phyloP scores from a whole-genome alignment of 78 protist species.

The Anaeramoeba flamelloides region DNA sequence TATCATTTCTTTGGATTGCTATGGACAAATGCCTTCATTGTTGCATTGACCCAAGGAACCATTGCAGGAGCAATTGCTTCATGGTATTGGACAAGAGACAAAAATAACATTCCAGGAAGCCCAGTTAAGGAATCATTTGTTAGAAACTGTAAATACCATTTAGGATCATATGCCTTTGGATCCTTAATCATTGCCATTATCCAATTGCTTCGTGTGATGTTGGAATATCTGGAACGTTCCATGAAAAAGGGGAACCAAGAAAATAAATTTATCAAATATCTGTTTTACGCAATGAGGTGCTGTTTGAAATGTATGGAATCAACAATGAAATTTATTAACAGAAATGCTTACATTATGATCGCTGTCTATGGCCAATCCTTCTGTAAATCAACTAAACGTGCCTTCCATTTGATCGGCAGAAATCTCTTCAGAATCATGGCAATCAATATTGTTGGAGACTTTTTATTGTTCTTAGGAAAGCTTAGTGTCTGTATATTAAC shows the following conservation, averaged over 20 bases:
- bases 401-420: constrained; percentile 30
- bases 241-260: constrained; percentile 1
- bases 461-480: constrained; percentile 25
- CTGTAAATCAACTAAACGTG: constrained; percentile 44
- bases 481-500: no score
- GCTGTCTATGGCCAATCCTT: constrained; percentile 21
- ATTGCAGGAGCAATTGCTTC: constrained; percentile 43
- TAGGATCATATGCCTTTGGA: constrained; percentile 59
- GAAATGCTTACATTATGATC: constrained; percentile 22
- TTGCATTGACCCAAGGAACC: constrained; percentile 36
- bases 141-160: constrained; percentile 41
- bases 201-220: constrained; percentile 46
- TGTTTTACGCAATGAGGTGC: constrained; percentile 19
- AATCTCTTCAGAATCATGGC: constrained; percentile 54
- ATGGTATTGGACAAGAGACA: constrained; percentile 52
- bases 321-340: constrained; percentile 21
- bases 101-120: neutral
- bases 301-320: constrained; percentile 15
- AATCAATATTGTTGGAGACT: constrained; percentile 24
- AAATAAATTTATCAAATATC: neutral
- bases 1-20: constrained; percentile 53
- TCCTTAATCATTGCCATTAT: constrained; percentile 51
- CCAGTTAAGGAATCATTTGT: constrained; percentile 4
- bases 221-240: constrained; percentile 20
- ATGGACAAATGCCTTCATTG: constrained; percentile 42